Evolutionary conservation across 768 basidiomycete species (phyloP).

Genomic region (Kwoniella heveanensis): DNA sequence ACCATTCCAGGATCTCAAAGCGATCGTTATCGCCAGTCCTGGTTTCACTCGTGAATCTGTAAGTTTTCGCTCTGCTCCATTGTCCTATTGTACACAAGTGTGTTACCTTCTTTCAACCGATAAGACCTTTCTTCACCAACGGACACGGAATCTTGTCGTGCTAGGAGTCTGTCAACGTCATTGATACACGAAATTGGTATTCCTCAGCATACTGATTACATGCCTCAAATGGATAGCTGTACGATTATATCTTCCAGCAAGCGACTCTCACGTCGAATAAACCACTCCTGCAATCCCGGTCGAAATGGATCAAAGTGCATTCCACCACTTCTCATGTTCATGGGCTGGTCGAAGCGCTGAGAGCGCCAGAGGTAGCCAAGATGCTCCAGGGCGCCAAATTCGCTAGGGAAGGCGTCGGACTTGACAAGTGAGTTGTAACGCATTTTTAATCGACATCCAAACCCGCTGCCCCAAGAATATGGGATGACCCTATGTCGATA

Average conservation of each 20-base stretch:
- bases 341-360: constrained; percentile 87
- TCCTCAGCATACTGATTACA: neutral
- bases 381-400: constrained; percentile 71
- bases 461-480: too few relatives aligned
- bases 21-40: constrained; percentile 93
- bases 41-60: constrained; percentile 93
- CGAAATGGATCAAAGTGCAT: constrained; percentile 88
- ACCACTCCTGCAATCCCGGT: constrained; percentile 70
- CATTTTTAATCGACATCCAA: too few relatives aligned
- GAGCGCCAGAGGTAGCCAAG: constrained; percentile 80
- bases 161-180: too few relatives aligned
- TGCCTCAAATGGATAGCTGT: constrained; percentile 48
- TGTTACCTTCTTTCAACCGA: too few relatives aligned
- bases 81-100: too few relatives aligned
- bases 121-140: too few relatives aligned
- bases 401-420: constrained; percentile 83
- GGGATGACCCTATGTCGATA: too few relatives aligned
- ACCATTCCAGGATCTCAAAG: constrained; percentile 78
- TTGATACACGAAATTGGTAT: too few relatives aligned
- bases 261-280: constrained; percentile 79
- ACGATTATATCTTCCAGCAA: constrained; percentile 79
- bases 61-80: constrained; percentile 25
- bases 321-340: constrained; percentile 93
- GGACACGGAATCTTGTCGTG: too few relatives aligned
- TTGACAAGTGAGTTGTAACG: constrained; percentile 83